Evolutionary conservation across 495 filamentous ascomycete genomes (phyloP).

Genomic region (Aspergillus avenaceus): DNA sequence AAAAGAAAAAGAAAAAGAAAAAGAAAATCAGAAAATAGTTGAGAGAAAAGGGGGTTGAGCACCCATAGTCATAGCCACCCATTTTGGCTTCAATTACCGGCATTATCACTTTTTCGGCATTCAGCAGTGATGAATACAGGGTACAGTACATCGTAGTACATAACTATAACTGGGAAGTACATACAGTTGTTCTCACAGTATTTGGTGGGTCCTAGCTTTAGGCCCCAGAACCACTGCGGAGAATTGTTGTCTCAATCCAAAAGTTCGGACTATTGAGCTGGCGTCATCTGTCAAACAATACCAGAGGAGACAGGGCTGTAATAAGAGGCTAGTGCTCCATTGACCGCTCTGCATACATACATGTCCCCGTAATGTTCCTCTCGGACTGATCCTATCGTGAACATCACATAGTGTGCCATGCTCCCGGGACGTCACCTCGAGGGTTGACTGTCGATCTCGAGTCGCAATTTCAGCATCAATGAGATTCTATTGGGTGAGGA

Average conservation of each 20-base stretch:
- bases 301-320: neutral
- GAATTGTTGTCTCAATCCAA: conserved; percentile 19
- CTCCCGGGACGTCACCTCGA: neutral
- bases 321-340: neutral
- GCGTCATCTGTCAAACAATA: conserved; percentile 16
- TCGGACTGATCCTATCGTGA: neutral
- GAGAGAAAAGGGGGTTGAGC: too few relatives aligned
- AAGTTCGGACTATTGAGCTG: conserved; percentile 14
- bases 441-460: neutral
- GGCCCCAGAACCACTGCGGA: conserved; percentile 11
- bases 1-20: neutral
- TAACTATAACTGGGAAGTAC: neutral
- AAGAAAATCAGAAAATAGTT: neutral
- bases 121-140: too few relatives aligned
- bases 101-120: too few relatives aligned
- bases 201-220: conserved; percentile 4
- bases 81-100: too few relatives aligned
- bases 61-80: too few relatives aligned
- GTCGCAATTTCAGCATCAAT: conserved; percentile 2
- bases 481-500: neutral
- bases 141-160: neutral
- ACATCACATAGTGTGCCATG: conserved; percentile 2
- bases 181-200: too few relatives aligned
- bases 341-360: neutral
- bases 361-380: neutral